Evolutionary conservation across 2,329 filamentous ascomycete species (phyloP).

Genomic region (Byssoonygena ceratinophila): DNA sequence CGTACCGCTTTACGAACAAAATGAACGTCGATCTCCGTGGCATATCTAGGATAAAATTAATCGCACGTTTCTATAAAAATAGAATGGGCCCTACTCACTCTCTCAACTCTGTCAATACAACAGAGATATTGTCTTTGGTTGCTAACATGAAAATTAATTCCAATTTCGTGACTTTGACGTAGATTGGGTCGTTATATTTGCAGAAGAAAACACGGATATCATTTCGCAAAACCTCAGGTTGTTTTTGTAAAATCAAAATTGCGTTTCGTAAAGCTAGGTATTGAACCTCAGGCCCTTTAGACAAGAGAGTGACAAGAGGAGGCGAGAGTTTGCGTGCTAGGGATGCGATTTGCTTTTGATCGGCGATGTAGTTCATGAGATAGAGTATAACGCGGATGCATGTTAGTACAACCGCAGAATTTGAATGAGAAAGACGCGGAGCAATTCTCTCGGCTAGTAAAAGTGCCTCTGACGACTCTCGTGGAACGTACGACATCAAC

Average conservation of each 20-base stretch:
- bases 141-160: conserved; percentile 99
- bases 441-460: conserved; percentile 87
- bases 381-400: conserved; percentile 95
- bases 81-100: conserved; percentile 49
- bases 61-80: background rate
- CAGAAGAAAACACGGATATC: conserved; percentile 99
- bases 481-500: conserved; percentile 93
- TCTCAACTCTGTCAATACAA: conserved; percentile 83
- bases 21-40: conserved; percentile 96
- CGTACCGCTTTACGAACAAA: conserved; percentile 96
- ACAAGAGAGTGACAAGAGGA: conserved; percentile 83
- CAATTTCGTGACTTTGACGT: conserved; percentile 97
- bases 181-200: conserved; percentile 99
- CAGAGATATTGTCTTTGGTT: conserved; percentile 86
- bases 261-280: conserved; percentile 92
- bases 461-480: conserved; percentile 77
- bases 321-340: conserved; percentile 90
- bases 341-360: conserved; percentile 75
- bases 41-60: conserved; percentile 45
- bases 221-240: conserved; percentile 86
- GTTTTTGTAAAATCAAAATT: conserved; percentile 79
- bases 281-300: conserved; percentile 96
- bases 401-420: conserved; percentile 90
- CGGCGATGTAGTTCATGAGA: conserved; percentile 95
- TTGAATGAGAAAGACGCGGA: conserved; percentile 91